Evolutionary conservation across 1,284 basidiomycete species (phyloP), one percentile per base, ranked within the genome.

Genomic region (Boletus semigastroideus): DNA sequence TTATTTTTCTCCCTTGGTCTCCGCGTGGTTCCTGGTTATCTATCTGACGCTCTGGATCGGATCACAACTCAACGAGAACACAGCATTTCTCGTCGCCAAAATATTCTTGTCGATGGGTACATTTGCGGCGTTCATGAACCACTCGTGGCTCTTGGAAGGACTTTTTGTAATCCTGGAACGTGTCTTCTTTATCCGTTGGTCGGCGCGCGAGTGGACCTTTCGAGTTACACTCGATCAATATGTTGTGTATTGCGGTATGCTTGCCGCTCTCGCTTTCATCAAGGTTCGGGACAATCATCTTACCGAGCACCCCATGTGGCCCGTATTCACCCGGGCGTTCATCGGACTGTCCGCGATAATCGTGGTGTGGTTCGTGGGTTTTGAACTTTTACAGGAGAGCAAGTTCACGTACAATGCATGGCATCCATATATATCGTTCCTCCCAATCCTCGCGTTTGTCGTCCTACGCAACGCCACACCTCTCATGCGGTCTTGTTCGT

Each of bases 201-300:
- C 86, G 4, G 86, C 91, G 6, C 76, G 73, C 25, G 92, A 95
- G 72, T 94, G 91, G 91, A 74, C 76, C 2, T 95, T 95, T 78
- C 84, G 92, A 39, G 86, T 93, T 59, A 87, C 80, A 19, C 83
- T 95, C 55, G 93, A 95, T 72, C 77, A 92, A 42, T 94, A 85
- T 78, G 89, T 94, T 61, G 90, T 92, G 30, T 94, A 92, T 72
- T 77, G 79, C 37, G 92, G 93, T 40, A 93, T 94, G 90, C 71
- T 93, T 58, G 73, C 83, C 22, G 85, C 92, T 1, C 73, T 93
- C 51, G 80, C 77, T 2, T 82, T 79, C 66, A 84, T 90, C 74
- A 94, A 92, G 71, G 72, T 84, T 54, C 85, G 87, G 27, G 90
- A 94, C 58, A 65, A 79, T 59, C 79, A 83, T 38, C 64, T 93